phyloP scores from a whole-genome alignment of 208 protist genomes.

The Leishmania gerbilli region DNA sequence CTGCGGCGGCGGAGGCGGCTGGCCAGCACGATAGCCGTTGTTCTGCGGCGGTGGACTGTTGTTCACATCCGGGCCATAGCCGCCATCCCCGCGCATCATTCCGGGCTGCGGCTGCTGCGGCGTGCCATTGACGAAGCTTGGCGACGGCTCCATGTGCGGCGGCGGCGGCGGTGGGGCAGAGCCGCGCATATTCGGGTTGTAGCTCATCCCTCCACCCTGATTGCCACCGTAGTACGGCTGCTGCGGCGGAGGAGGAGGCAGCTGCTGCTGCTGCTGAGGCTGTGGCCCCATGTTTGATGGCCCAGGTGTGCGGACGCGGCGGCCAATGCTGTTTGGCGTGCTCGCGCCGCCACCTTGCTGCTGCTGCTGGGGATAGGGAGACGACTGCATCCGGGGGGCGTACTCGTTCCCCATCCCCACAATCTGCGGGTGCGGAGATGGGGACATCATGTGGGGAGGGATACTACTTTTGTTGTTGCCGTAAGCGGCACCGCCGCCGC shows the following conservation, averaged over 20 bases:
- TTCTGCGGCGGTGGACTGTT: slow-evolving; percentile 35
- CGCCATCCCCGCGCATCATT: slow-evolving; percentile 39
- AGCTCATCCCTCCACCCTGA: slow-evolving; percentile 29
- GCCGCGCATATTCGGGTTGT: slow-evolving; percentile 30
- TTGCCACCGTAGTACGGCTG: slow-evolving; percentile 31
- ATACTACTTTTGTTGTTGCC: slow-evolving; percentile 23
- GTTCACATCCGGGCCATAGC: slow-evolving; percentile 26
- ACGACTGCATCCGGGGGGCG: slow-evolving; percentile 22
- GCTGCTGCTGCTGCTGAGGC: slow-evolving; percentile 12
- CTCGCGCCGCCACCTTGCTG: slow-evolving; percentile 18
- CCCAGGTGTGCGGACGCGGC: slow-evolving; percentile 16
- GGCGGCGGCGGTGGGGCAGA: slow-evolving; percentile 35
- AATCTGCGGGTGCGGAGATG: slow-evolving; percentile 34
- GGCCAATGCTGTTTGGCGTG: slow-evolving; percentile 27
- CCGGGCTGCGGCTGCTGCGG: slow-evolving; percentile 18
- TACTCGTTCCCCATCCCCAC: slow-evolving; percentile 37
- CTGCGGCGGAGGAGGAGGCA: slow-evolving; percentile 5
- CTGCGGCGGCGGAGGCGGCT: slow-evolving; percentile 14
- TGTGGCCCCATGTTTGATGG: slow-evolving; percentile 4
- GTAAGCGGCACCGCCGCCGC: slow-evolving; percentile 22
- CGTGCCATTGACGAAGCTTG: slow-evolving; percentile 30
- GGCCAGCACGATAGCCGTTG: slow-evolving; percentile 28
- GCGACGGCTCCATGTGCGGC: slow-evolving; percentile 42
- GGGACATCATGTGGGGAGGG: slow-evolving; percentile 27
- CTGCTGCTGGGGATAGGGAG: slow-evolving; percentile 28